A percentile compares a stretch with the other conserved stretches of the same genome.
Conservation (phyloP, 1,284 basidiomycete genomes). For the Lentinula novae-zelandiae region DNA sequence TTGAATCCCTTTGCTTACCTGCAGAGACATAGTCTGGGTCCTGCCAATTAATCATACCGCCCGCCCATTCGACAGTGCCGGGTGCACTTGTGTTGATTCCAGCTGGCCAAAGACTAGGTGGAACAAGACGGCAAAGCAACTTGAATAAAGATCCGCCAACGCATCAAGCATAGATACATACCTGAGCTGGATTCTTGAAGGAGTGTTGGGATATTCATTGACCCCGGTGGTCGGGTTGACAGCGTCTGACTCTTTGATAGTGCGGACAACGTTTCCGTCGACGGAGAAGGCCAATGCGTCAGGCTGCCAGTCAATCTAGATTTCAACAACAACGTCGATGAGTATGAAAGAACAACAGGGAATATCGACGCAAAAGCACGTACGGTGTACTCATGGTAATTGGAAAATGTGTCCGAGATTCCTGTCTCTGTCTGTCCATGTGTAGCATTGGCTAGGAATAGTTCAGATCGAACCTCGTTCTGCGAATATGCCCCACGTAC, state of each 20-base stretch:
- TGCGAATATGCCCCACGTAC: constrained; percentile 38
- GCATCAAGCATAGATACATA: constrained; percentile 21
- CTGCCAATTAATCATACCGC: constrained; percentile 75
- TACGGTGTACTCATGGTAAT: constrained; percentile 78
- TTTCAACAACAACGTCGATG: background rate
- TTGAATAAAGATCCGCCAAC: background rate
- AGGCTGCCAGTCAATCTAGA: constrained; percentile 75
- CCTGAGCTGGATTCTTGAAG: constrained; percentile 77
- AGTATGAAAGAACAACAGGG: background rate
- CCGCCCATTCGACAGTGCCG: constrained; percentile 76
- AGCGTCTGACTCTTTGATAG: constrained; percentile 58
- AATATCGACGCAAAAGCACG: constrained; percentile 19
- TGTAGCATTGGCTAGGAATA: constrained; percentile 33
- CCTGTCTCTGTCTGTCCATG: constrained; percentile 44
- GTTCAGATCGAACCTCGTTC: background rate
- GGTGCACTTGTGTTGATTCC: constrained; percentile 55
- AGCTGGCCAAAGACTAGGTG: constrained; percentile 61
- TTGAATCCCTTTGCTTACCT: background rate
- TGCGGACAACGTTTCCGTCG: constrained; percentile 69
- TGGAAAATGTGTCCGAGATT: constrained; percentile 57
- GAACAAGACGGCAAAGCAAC: background rate
- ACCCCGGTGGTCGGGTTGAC: constrained; percentile 42
- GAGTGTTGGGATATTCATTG: constrained; percentile 67
- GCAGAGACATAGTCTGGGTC: constrained; percentile 67
- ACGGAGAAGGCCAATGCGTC: constrained; percentile 64